These are phyloP conservation scores for Clonostachys sp. DNA, from an alignment of 2,329 filamentous ascomycete genomes.

Conservation along the genomic window DNA sequence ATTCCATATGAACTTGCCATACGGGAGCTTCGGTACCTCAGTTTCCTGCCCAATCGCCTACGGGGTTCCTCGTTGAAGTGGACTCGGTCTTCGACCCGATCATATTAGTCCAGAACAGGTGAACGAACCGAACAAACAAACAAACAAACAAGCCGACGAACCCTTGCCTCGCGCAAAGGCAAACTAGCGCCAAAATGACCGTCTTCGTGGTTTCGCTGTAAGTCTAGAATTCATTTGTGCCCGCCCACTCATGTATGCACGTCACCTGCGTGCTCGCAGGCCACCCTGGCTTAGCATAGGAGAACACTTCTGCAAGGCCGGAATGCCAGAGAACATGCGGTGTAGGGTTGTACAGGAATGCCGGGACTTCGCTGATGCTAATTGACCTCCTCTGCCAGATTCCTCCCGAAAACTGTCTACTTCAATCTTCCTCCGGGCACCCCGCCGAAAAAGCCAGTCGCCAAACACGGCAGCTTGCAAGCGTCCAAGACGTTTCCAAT, in stretches of 20 bases:
- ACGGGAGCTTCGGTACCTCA: constrained; percentile 8
- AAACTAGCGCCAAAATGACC: constrained; percentile 22
- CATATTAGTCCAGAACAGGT: too few species aligned
- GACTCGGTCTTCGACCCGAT: too few species aligned
- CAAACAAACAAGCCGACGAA: too few species aligned
- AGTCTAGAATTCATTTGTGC: constrained; percentile 7
- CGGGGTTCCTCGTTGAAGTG: too few species aligned
- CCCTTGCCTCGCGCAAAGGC: too few species aligned
- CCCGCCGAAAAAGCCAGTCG: constrained; percentile 15
- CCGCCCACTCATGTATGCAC: neutral
- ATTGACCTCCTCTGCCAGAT: constrained; percentile 45
- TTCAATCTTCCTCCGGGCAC: constrained; percentile 64
- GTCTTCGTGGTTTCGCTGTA: constrained; percentile 35
- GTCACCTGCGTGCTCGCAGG: constrained; percentile 1
- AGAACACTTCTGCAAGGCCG: neutral
- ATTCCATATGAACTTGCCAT: constrained; percentile 15
- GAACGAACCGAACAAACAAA: too few species aligned
- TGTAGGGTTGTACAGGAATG: neutral
- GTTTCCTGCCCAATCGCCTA: neutral
- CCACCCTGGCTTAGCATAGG: neutral
- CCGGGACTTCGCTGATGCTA: neutral
- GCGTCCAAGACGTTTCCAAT: constrained; percentile 17
- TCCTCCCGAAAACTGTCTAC: constrained; percentile 87
- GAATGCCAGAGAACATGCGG: constrained; percentile 6
- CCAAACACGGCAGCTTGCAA: constrained; percentile 1